Conservation (phyloP, 2,329 filamentous ascomycete genomes). For the Colletotrichum abscissum region DNA sequence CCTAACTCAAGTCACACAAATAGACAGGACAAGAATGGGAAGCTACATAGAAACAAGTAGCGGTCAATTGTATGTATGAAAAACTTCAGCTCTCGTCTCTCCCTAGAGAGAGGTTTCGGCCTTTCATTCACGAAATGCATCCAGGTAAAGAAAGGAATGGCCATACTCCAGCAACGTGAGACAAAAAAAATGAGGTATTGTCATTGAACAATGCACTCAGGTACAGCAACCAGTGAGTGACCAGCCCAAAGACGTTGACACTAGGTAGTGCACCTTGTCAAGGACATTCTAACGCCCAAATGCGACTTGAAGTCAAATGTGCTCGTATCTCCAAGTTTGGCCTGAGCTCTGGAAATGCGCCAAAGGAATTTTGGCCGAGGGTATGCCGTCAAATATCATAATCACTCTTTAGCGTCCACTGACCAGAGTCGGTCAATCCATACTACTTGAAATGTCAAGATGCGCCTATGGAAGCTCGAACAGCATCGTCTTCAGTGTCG, state of each 20-base stretch:
- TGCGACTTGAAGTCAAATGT: background rate
- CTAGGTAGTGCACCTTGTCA: background rate
- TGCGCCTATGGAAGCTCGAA: background rate
- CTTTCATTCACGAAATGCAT: background rate
- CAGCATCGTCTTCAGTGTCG: background rate
- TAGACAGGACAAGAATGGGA: background rate
- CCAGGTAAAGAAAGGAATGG: background rate
- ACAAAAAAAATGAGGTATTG: background rate
- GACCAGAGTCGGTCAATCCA: background rate
- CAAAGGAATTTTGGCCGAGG: background rate
- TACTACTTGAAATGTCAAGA: background rate
- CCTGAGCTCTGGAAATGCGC: background rate
- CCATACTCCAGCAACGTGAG: background rate
- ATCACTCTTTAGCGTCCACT: background rate
- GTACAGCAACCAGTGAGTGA: background rate
- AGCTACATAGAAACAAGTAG: background rate
- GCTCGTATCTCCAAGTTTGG: background rate
- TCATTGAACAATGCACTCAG: background rate
- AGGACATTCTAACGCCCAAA: background rate
- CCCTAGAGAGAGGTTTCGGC: background rate
- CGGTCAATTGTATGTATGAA: background rate
- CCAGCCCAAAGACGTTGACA: background rate
- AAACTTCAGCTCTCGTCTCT: background rate
- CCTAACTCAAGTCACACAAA: background rate
- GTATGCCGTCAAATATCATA: no score